phyloP scores from a whole-genome alignment of 2,329 filamentous ascomycete species.

The Cladophialophora yegresii region DNA sequence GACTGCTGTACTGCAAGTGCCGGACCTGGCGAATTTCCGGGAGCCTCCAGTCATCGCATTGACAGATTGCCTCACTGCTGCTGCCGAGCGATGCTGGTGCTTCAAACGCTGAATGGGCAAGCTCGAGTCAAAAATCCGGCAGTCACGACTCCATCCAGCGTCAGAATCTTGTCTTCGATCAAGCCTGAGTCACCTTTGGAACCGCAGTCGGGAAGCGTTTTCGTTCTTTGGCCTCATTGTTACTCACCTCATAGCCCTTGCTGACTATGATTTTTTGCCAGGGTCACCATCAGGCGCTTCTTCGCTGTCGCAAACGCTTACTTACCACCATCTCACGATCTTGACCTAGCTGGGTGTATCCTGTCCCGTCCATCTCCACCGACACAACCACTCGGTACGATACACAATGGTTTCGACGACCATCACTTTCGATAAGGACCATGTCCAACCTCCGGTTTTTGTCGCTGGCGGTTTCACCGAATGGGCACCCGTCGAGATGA shows the following conservation, averaged over 20 bases:
- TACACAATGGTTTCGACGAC: constrained; percentile 50
- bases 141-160: not conserved
- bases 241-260: not conserved
- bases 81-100: not conserved
- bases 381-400: not conserved
- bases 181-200: not conserved
- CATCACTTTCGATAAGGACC: constrained; percentile 63
- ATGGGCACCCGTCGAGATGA: constrained; percentile 71
- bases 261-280: constrained; percentile 11
- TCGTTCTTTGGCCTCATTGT: not conserved
- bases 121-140: not conserved
- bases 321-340: not conserved
- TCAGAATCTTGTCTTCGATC: not conserved
- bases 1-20: not conserved
- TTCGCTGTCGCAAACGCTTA: not conserved
- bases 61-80: not conserved
- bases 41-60: not conserved
- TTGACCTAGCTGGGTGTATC: not conserved
- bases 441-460: constrained; percentile 67
- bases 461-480: constrained; percentile 69
- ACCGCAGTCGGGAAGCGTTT: not conserved
- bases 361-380: not conserved
- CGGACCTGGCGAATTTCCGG: no score
- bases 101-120: not conserved
- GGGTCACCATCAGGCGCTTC: not conserved